Percentiles rank a stretch among this genome's conserved stretches.
Evolutionary conservation across 106 monocot genomes (phyloP).

Genomic region (Acanthochlamys bracteata): DNA sequence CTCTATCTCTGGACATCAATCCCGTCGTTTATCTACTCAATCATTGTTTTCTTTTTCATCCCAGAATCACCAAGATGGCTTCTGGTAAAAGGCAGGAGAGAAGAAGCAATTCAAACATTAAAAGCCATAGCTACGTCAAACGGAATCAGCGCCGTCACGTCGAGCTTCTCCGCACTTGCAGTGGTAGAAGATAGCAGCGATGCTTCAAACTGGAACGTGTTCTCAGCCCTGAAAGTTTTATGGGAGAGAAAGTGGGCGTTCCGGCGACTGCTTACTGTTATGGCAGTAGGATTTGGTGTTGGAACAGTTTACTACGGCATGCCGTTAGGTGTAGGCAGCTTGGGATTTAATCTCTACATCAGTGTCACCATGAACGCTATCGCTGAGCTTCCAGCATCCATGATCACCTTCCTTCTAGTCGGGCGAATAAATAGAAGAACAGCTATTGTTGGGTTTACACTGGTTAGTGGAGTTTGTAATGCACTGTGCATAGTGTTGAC

Average conservation of each 20-base stretch:
- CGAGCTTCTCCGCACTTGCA: constrained; percentile 35
- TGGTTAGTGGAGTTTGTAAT: constrained; percentile 28
- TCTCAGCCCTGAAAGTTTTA: constrained; percentile 32
- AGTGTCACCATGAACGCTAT: constrained; percentile 64
- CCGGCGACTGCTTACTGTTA: constrained; percentile 37
- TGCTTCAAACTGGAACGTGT: constrained; percentile 10
- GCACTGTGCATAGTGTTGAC: constrained; percentile 26
- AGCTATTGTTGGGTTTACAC: constrained; percentile 22
- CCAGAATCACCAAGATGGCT: constrained; percentile 75
- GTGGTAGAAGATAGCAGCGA: constrained; percentile 12
- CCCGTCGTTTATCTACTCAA: constrained; percentile 18
- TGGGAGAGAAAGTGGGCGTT: constrained; percentile 46
- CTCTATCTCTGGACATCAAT: constrained; percentile 23
- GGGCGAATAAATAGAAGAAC: constrained; percentile 33
- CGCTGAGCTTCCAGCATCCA: constrained; percentile 51
- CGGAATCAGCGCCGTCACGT: constrained; percentile 10
- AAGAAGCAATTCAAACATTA: constrained; percentile 51
- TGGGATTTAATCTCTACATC: constrained; percentile 52
- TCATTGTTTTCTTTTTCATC: constrained; percentile 15
- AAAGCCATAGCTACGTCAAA: constrained; percentile 24
- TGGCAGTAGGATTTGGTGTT: constrained; percentile 41
- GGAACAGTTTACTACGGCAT: constrained; percentile 80
- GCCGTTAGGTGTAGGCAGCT: constrained; percentile 48
- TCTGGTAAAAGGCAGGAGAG: constrained; percentile 44
- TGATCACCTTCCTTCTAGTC: constrained; percentile 36